Evolutionary conservation across 1,284 basidiomycete genomes (phyloP), one percentile per base, ranked within the genome.

Genomic region (Ceratobasidium sp.): DNA sequence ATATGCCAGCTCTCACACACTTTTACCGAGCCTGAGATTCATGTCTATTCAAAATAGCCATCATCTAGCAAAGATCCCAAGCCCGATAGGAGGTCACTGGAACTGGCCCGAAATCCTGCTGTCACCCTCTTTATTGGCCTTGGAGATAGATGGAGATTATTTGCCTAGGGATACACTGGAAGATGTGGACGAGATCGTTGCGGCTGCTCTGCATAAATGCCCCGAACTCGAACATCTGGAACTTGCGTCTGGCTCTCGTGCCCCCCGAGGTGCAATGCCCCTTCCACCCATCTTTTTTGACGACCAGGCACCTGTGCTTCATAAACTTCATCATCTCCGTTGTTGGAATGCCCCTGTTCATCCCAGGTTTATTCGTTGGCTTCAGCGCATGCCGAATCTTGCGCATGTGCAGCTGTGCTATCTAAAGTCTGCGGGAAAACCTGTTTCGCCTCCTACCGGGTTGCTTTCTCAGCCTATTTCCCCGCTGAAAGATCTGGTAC

Each of bases 341-440:
- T 55, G 54, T 27, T 55, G 54, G 54, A 55, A 55, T 20, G 20
- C 23, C 7, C 54, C 54, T 20, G 54, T 55, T 10, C 23, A n/a
- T 27, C 54, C 54, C n/a, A n/a, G 12, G 20, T 55, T 55, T 27
- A 55, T 55, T 27, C 18, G 54, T 27, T 55, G 54, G 54, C 54
- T 55, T 8, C 54, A 55, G n/a, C 54, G 54, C 54, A 55, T 55
- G 54, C 54, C 54, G 12, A 55, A 55, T 55, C 54, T 55, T 27
- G 54, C 54, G 23, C 54, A 55, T 55, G 54, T 55, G 23, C 54
- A 55, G 23, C 23, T 55, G 12, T 55, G 54, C 23, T 55, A 55
- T 55, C 54, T 27, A 12, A 55, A 55, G 23, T 3, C 54, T 23
- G 54, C 54, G 18, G 46, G 18, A 20, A 48, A 48, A 23, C 3